Percentiles rank a stretch among this genome's conserved stretches.
phyloP scores from a whole-genome alignment of 495 filamentous ascomycete genomes.

The Xylaria bambusicola region DNA sequence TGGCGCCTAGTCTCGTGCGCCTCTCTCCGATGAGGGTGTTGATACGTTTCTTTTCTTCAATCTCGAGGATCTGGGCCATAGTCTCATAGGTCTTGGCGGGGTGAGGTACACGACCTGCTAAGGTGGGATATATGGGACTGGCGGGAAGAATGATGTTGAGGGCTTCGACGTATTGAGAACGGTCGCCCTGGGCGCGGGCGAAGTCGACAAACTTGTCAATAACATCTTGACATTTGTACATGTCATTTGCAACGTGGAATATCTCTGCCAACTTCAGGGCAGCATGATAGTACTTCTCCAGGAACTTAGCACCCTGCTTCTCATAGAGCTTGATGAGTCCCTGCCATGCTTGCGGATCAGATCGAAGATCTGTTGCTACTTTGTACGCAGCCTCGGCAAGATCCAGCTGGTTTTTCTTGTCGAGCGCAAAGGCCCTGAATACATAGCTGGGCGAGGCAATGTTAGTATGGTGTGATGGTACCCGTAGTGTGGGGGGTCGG shows the following conservation, averaged over 20 bases:
- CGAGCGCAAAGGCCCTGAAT: conserved; percentile 77
- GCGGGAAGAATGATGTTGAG: conserved; percentile 75
- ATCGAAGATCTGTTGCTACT: conserved; percentile 63
- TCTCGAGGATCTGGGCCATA: conserved; percentile 81
- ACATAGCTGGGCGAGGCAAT: conserved; percentile 44
- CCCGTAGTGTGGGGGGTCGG: too few relatives aligned
- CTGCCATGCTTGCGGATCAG: conserved; percentile 76
- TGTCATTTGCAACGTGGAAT: conserved; percentile 65
- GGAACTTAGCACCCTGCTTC: conserved; percentile 64
- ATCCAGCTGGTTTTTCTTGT: conserved; percentile 68
- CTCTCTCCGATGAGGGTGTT: conserved; percentile 89
- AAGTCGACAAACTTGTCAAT: conserved; percentile 78
- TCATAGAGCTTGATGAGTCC: conserved; percentile 87
- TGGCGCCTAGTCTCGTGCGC: conserved; percentile 83
- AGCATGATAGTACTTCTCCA: conserved; percentile 73
- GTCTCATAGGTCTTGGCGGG: conserved; percentile 79
- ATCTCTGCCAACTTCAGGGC: conserved; percentile 73
- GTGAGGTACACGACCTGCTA: conserved; percentile 83
- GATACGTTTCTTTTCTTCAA: conserved; percentile 85
- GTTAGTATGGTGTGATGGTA: too few relatives aligned
- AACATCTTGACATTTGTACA: conserved; percentile 71
- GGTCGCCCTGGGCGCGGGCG: conserved; percentile 68
- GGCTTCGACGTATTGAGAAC: conserved; percentile 69
- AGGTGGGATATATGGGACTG: conserved; percentile 72
- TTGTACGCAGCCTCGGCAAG: conserved; percentile 75